phyloP scores from a whole-genome alignment of 345 rosid genomes.

The Toxicodendron radicans region DNA sequence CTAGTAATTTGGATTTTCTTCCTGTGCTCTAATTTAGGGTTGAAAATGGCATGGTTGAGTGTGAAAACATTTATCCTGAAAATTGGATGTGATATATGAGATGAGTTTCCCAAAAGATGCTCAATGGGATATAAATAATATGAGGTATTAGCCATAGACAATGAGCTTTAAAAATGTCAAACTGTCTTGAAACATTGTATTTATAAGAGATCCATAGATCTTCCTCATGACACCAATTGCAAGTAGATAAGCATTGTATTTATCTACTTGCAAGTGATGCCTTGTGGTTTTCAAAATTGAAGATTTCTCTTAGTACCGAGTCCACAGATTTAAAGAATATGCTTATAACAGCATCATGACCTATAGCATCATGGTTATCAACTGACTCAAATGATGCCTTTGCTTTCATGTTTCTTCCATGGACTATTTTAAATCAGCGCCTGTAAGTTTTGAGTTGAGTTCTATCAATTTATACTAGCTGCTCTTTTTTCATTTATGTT shows the following conservation, averaged over 20 bases:
- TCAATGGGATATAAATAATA: not conserved
- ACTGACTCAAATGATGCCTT: not conserved
- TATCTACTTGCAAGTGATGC: not conserved
- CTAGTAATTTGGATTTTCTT: not conserved
- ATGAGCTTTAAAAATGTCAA: not conserved
- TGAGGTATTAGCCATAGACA: not conserved
- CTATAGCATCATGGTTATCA: not conserved
- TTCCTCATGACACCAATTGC: not conserved
- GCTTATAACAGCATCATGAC: too few relatives aligned
- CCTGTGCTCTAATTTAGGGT: constrained; percentile 9
- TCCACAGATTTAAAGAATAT: not conserved
- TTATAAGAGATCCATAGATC: not conserved
- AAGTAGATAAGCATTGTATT: too few relatives aligned
- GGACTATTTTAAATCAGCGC: not conserved
- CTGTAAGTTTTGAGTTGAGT: not conserved
- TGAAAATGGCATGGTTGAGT: not conserved
- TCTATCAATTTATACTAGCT: constrained; percentile 4
- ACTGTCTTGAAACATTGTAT: not conserved
- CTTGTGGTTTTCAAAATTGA: not conserved
- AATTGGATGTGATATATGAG: not conserved
- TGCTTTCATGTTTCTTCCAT: too few relatives aligned
- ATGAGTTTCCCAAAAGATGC: not conserved
- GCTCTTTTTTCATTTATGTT: constrained; percentile 13
- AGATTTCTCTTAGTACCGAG: not conserved
- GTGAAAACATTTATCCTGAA: not conserved